Base-by-base conservation (phyloP, 306 rosid genomes). In the Rosa rugosa region DNA sequence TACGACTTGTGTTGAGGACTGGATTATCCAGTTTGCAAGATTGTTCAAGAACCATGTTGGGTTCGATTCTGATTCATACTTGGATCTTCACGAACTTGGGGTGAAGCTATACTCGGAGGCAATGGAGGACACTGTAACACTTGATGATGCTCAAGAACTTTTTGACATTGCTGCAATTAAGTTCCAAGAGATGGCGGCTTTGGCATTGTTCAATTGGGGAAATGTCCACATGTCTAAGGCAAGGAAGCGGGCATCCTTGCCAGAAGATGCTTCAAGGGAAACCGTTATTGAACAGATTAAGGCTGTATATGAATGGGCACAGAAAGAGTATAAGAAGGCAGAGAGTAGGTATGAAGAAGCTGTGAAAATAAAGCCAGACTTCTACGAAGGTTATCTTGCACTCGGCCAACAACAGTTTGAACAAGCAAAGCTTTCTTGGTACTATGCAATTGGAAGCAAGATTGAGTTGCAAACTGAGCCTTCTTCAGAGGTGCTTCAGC, bases 1-100 rank as follows among this genome's bases (percentile, higher is more conserved):
- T 75, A 84, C 49, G 2, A 66, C 83, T 74, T 81, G 80, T 53
- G 78, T 91, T 42, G 97, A 94, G 89, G 97, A 94, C 42, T 94
- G 98, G 98, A 90, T 94, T 80, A 77, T 94, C 36, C 98, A 92
- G 82, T 94, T 94, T 84, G 98, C 98, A 5, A 81, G 97, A 83
- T 63, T 94, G 85, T 94, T 94, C 88, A 94, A 94, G 91, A 94
- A 94, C 81, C 97, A 92, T 77, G 97, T 94, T 73, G 98, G 97
- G 50, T 91, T 94, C 62, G 98, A 91, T 83, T 92, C 97, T 63
- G 97, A 91, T 84, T 69, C 88, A 0, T 94, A 91, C 86, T 80
- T 94, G 87, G 93, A 92, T 85, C 91, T 94, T 80, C 98, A 94
- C 18, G 97, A 88, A 87, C 84, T 91, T 67, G 95, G 98, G 5